These are phyloP conservation scores for Cynanchum wilfordii DNA, from an alignment of 257 asterid genomes.

Conservation along the genomic window DNA sequence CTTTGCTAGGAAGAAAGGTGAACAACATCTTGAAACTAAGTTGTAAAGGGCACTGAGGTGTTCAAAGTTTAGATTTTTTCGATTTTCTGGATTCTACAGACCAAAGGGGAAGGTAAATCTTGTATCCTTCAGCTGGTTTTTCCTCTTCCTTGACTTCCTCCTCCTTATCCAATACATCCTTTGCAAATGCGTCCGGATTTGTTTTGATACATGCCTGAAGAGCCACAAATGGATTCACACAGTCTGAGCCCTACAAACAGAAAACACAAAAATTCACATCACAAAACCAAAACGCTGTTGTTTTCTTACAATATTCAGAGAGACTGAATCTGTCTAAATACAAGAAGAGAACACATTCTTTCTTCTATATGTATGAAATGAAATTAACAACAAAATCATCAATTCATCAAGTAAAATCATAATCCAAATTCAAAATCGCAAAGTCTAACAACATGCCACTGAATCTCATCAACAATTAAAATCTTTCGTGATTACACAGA, in stretches of 20 bases:
- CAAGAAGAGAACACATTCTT: background rate
- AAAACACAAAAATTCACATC: background rate
- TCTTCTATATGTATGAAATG: background rate
- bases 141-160: constrained; percentile 28
- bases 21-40: background rate
- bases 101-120: constrained; percentile 68
- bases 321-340: background rate
- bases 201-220: constrained; percentile 78
- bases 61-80: constrained; percentile 17
- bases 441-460: background rate
- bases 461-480: background rate
- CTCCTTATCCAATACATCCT: constrained; percentile 51
- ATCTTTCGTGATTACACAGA: background rate
- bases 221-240: constrained; percentile 75
- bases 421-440: background rate
- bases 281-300: background rate
- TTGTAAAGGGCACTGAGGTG: constrained; percentile 1
- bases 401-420: background rate
- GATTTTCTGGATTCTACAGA: constrained; percentile 41
- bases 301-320: background rate
- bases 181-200: constrained; percentile 76
- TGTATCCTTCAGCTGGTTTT: constrained; percentile 34
- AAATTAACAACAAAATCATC: background rate
- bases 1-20: background rate
- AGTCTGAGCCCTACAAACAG: constrained; percentile 54